Conservation (phyloP, 2,329 filamentous ascomycete genomes). For the Lecanicillium sp. region DNA sequence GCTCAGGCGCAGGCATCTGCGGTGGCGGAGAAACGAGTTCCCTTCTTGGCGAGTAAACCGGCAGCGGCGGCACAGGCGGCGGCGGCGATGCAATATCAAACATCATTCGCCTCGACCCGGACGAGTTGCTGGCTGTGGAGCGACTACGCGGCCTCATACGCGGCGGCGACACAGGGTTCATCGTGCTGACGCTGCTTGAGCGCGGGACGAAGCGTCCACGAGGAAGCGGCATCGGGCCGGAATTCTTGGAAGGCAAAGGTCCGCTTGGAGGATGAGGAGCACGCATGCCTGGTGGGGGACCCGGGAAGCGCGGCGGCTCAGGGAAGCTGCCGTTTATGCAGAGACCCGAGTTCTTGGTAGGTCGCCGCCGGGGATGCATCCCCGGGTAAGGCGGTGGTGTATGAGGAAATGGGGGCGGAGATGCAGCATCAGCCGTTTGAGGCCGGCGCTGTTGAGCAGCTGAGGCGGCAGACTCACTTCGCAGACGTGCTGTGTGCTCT, state of each 20-base stretch:
- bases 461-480: constrained; percentile 10
- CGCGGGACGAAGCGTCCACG: not conserved
- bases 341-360: constrained; percentile 42
- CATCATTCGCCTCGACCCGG: not conserved
- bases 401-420: too few species aligned
- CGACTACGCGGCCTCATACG: constrained; percentile 3
- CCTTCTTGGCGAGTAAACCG: constrained; percentile 7
- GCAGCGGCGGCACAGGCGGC: constrained; percentile 12
- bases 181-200: not conserved
- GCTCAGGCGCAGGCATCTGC: not conserved
- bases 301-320: constrained; percentile 46
- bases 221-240: constrained; percentile 1
- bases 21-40: constrained; percentile 1
- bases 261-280: constrained; percentile 36
- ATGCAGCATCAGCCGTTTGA: constrained; percentile 16
- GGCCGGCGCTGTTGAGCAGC: constrained; percentile 14
- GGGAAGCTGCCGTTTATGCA: constrained; percentile 55
- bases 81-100: constrained; percentile 9
- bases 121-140: not conserved
- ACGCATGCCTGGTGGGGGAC: not conserved
- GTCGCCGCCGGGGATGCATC: constrained; percentile 1
- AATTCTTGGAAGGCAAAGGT: constrained; percentile 1
- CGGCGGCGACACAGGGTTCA: not conserved
- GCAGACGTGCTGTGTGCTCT: constrained; percentile 24
- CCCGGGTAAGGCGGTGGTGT: too few species aligned